Conservation (phyloP, 768 basidiomycete genomes). For the Leccinellum luteum region DNA sequence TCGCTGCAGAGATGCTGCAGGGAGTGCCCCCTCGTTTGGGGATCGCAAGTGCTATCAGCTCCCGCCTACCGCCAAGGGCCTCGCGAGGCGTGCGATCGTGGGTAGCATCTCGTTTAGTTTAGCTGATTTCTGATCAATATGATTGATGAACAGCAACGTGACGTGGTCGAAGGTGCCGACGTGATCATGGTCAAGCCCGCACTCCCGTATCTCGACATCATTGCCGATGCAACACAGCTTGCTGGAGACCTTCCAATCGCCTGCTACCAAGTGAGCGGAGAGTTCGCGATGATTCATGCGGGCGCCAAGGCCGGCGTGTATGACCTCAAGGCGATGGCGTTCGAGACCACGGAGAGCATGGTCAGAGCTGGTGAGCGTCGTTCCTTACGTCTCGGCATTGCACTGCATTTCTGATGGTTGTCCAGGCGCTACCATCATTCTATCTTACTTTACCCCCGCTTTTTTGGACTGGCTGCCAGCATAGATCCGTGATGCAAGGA, state of each 20-base stretch:
- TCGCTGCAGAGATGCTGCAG: constrained; percentile 83
- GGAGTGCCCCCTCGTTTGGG: constrained; percentile 92
- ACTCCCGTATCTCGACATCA: constrained; percentile 94
- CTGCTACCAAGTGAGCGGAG: constrained; percentile 96
- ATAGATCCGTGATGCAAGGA: constrained; percentile 5
- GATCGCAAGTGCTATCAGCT: constrained; percentile 98
- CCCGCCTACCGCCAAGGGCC: constrained; percentile 81
- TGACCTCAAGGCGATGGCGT: constrained; percentile 87
- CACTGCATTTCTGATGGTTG: constrained; percentile 7
- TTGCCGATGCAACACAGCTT: constrained; percentile 80
- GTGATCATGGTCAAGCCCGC: constrained; percentile 99
- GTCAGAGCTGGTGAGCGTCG: constrained; percentile 74
- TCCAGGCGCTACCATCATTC: constrained; percentile 83
- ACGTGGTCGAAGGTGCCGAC: constrained; percentile 89
- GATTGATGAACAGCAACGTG: constrained; percentile 62
- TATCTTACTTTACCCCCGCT: constrained; percentile 96
- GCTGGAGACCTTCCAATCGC: constrained; percentile 90
- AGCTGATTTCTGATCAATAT: constrained; percentile 1
- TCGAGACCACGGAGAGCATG: constrained; percentile 90
- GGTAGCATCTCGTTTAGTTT: constrained; percentile 29
- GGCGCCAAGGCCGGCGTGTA: constrained; percentile 95
- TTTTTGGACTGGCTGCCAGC: constrained; percentile 82
- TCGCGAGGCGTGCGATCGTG: constrained; percentile 92
- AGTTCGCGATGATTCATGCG: constrained; percentile 96
- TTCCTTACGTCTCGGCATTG: background rate